Conservation (phyloP, 805 yeast genomes). For the Dipodascopsis uninucleata region DNA sequence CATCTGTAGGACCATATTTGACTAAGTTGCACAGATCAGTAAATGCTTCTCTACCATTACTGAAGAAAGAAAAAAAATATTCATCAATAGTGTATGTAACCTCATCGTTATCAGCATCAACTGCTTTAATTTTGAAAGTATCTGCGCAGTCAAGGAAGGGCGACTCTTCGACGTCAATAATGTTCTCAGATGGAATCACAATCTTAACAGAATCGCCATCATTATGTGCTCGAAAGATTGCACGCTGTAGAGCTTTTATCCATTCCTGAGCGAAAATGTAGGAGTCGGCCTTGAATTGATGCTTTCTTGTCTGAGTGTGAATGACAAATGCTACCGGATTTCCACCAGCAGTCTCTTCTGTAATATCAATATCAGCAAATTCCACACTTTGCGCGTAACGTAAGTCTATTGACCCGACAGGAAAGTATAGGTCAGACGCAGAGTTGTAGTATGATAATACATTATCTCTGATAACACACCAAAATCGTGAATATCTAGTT, state of each 20-base stretch:
- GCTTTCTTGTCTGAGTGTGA: conserved; percentile 47
- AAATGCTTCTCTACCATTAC: conserved; percentile 44
- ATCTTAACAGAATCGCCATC: conserved; percentile 68
- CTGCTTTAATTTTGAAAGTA: conserved; percentile 57
- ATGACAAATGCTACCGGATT: conserved; percentile 53
- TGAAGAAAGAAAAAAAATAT: conserved; percentile 64
- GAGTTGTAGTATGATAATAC: conserved; percentile 64
- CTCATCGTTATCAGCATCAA: conserved; percentile 46
- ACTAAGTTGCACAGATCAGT: conserved; percentile 7
- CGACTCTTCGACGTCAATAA: conserved; percentile 58
- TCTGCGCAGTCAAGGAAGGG: conserved; percentile 54
- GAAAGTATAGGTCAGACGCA: conserved; percentile 82
- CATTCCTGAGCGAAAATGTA: conserved; percentile 71
- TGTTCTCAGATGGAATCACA: conserved; percentile 68
- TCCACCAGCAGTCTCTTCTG: conserved; percentile 23
- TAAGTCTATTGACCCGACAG: conserved; percentile 69
- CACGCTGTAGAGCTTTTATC: conserved; percentile 70
- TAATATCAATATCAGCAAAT: conserved; percentile 35
- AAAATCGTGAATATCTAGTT: conserved; percentile 50
- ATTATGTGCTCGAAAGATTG: conserved; percentile 70
- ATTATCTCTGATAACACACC: conserved; percentile 75
- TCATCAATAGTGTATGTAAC: conserved; percentile 60
- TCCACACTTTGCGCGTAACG: conserved; percentile 60
- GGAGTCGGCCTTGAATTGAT: conserved; percentile 70
- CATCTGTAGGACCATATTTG: no score